Percentiles rank a stretch among this genome's conserved stretches.
phyloP scores from a whole-genome alignment of 208 protist genomes.

The Leishmania tropica region DNA sequence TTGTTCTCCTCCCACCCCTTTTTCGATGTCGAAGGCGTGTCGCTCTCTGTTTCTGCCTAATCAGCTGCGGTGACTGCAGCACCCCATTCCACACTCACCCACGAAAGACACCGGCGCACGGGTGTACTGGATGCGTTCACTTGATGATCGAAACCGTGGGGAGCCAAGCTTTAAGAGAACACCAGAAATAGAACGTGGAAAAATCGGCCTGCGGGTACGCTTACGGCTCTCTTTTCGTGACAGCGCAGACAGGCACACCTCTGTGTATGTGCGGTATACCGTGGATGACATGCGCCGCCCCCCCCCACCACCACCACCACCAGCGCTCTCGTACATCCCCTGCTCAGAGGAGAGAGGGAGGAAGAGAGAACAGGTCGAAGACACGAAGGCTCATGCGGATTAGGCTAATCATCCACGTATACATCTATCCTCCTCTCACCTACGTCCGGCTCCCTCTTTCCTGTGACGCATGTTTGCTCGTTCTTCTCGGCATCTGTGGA shows the following conservation, averaged over 20 bases:
- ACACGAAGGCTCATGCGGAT: neutral
- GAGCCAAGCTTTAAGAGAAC: neutral
- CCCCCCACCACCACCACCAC: neutral
- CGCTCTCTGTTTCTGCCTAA: neutral
- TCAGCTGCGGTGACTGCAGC: neutral
- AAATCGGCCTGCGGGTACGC: no score
- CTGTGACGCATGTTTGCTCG: neutral
- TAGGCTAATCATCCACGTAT: neutral
- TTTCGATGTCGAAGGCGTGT: neutral
- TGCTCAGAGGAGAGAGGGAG: neutral
- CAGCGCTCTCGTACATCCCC: neutral
- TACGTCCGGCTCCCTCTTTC: neutral
- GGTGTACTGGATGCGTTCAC: neutral
- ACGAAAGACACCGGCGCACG: neutral
- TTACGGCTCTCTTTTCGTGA: neutral
- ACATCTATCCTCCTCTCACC: neutral
- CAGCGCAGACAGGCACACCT: neutral
- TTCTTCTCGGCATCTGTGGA: neutral
- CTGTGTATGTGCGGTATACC: neutral
- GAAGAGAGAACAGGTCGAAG: no score
- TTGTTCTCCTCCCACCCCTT: neutral
- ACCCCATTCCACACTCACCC: neutral
- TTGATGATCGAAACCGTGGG: neutral
- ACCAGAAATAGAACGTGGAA: neutral
- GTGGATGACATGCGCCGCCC: neutral